phyloP scores from a whole-genome alignment of 495 filamentous ascomycete species.

The Aspergillus affinis region DNA sequence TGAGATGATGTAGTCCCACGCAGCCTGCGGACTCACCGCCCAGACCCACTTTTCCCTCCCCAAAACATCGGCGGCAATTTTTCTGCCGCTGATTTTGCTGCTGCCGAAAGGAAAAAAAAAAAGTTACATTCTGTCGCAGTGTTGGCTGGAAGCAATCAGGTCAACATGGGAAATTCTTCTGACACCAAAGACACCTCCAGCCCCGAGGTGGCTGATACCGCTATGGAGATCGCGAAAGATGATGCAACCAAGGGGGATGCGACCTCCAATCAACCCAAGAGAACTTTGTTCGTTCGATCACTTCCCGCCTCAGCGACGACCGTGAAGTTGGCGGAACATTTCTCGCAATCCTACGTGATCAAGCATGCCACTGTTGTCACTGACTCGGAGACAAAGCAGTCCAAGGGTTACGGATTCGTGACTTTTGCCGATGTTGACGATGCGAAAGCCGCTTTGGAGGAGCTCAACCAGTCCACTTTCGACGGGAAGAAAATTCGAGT shows the following conservation, averaged over 20 bases:
- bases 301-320: constrained; percentile 76
- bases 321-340: constrained; percentile 78
- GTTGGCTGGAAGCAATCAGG: constrained; percentile 33
- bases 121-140: constrained; percentile 8
- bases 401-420: constrained; percentile 93
- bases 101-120: constrained; percentile 26
- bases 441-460: constrained; percentile 71
- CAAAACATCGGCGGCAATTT: constrained; percentile 23
- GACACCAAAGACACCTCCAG: constrained; percentile 16
- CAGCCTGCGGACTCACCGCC: constrained; percentile 19
- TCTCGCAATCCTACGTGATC: constrained; percentile 90
- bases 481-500: constrained; percentile 79
- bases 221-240: constrained; percentile 26
- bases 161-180: constrained; percentile 34
- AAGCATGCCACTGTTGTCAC: constrained; percentile 89
- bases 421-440: constrained; percentile 94
- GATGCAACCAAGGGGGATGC: constrained; percentile 20
- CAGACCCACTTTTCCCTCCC: constrained; percentile 17
- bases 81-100: constrained; percentile 50
- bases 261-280: constrained; percentile 43
- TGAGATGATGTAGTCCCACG: too few species aligned
- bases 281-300: constrained; percentile 87
- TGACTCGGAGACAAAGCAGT: constrained; percentile 77
- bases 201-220: constrained; percentile 16
- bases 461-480: constrained; percentile 71